Evolutionary conservation across 768 basidiomycete genomes (phyloP).

Genomic region (Hypholoma sublateritium): DNA sequence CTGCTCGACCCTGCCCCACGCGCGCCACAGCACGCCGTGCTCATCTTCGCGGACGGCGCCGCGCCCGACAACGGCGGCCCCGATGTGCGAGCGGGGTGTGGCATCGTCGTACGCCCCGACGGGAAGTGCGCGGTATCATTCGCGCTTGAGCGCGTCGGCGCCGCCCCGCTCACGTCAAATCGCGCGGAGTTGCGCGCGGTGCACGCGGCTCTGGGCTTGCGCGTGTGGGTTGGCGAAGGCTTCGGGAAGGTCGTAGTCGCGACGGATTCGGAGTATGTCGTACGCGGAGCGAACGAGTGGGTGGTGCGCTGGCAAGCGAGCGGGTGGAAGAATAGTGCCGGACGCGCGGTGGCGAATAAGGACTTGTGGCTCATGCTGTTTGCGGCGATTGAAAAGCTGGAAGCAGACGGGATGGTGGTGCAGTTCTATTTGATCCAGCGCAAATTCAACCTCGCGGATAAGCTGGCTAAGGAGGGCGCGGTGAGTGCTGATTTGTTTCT

Average conservation of each 20-base stretch:
- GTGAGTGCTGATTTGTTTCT: neutral
- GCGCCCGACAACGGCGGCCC: constrained; percentile 1
- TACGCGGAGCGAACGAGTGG: constrained; percentile 6
- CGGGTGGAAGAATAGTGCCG: constrained; percentile 7
- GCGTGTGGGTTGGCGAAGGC: constrained; percentile 7
- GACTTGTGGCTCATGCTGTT: constrained; percentile 9
- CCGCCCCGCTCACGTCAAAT: constrained; percentile 1
- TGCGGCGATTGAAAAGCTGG: neutral
- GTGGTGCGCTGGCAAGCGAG: constrained; percentile 5
- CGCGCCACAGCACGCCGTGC: neutral
- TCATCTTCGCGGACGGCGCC: constrained; percentile 1
- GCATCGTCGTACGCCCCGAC: neutral
- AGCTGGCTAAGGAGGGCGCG: constrained; percentile 1
- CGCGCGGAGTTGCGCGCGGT: constrained; percentile 13
- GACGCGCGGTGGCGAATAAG: constrained; percentile 4
- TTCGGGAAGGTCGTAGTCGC: constrained; percentile 11
- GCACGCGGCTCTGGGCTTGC: neutral
- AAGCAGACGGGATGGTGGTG: neutral
- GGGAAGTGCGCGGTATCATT: neutral
- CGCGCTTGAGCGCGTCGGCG: neutral
- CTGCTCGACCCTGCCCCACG: neutral
- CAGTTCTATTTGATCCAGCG: constrained; percentile 8
- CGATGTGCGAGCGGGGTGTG: neutral
- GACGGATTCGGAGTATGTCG: constrained; percentile 14
- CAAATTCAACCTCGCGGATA: neutral